Conservation (phyloP, 176 grass and related monocot genomes). For the Puccinellia tenuiflora region DNA sequence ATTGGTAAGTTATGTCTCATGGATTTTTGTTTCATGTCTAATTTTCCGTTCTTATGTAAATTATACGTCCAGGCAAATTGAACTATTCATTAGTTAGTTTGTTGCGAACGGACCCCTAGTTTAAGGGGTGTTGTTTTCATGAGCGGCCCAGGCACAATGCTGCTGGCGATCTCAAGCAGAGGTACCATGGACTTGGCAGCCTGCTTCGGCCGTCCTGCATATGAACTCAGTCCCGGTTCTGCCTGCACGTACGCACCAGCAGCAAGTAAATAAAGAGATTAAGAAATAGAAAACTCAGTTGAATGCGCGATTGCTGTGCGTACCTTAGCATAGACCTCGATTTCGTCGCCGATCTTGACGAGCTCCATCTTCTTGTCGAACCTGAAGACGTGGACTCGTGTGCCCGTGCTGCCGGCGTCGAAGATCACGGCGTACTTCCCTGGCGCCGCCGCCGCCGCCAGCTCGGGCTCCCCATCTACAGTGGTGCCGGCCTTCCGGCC, state of each 20-base stretch:
- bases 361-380: neutral
- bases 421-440: neutral
- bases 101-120: constrained; percentile 31
- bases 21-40: neutral
- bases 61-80: neutral
- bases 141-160: constrained; percentile 19
- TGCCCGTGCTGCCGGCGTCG: neutral
- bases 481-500: neutral
- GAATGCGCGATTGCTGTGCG: neutral
- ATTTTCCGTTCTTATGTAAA: neutral
- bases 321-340: neutral
- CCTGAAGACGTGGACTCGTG: neutral
- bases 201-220: constrained; percentile 28
- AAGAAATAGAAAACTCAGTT: neutral
- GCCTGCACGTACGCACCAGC: neutral
- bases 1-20: neutral
- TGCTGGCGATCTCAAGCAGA: constrained; percentile 38
- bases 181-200: constrained; percentile 28
- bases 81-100: neutral
- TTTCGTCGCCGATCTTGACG: neutral
- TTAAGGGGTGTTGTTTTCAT: constrained; percentile 34
- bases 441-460: neutral
- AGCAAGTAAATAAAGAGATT: too few species aligned
- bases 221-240: constrained; percentile 45
- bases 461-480: neutral